Base-by-base conservation (phyloP, 192 early-diverging fungal species). In the Geranomyces michiganensis region DNA sequence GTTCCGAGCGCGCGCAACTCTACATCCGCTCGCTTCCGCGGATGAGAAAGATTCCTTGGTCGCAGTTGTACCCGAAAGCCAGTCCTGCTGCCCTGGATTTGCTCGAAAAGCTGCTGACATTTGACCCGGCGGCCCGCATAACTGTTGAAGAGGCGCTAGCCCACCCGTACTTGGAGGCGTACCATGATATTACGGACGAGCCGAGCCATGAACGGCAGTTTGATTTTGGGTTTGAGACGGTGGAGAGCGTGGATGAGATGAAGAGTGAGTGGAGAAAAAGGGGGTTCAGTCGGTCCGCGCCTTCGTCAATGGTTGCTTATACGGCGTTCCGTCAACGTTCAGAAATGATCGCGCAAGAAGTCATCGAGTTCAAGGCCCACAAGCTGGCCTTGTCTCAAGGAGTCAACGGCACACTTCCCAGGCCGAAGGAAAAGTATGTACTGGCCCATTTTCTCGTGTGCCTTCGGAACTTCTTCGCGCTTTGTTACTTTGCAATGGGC, bases 1-100 rank as follows among this genome's bases (percentile, higher is more conserved):
- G 94, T 29, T 95, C 92, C 73, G 93, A 96, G 67, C 88, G 95
- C 85, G 95, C 97, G 19, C 94, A 95, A 73, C 85, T 93, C 73
- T 99, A 99, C 83, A 98, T 99, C 74, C 89, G 92, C 56, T 91
- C 89, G 61, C 79, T 99, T 66, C 92, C 93, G 24, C 82, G 79
- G 65, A 98, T 95, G 91, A 87, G 89, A 65, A 94, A 90, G 70
- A 89, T 97, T 49, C 92, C 92, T 1, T 99, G 92, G 81, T 78
- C 83, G 67, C 84, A 90, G 63, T 80, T 99, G 64, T 99, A 92
- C 86, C 94, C 95, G 17, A 84, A 83, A 22, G 96, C 94, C 58
- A 91, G 84, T 45, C 84, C 88, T 13, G 56, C 80, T n/a, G 96
- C 96, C 0, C 87, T 98, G 21, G 94, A 96, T 68, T 77, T 98